Percentiles rank a stretch among this genome's conserved stretches.
phyloP scores from a whole-genome alignment of 345 rosid genomes.

The Euphorbia pulcherrima region DNA sequence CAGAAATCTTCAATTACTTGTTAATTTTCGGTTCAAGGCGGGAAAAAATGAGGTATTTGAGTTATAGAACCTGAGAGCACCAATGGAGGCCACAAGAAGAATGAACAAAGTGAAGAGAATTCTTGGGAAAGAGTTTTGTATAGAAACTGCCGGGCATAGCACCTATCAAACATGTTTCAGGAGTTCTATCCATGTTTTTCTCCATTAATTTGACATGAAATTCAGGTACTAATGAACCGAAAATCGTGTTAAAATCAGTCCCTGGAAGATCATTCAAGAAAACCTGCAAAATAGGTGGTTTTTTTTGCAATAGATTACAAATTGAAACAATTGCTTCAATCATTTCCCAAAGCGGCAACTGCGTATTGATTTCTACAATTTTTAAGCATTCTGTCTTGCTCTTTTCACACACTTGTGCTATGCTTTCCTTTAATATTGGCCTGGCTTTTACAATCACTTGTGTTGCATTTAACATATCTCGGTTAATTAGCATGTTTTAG shows the following conservation, averaged over 20 bases:
- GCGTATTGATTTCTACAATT: conserved; percentile 36
- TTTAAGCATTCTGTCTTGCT: not conserved
- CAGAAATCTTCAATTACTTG: no score
- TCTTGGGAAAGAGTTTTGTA: not conserved
- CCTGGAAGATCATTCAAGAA: conserved; percentile 47
- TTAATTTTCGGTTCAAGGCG: no score
- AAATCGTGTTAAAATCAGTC: conserved; percentile 46
- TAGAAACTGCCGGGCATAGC: conserved; percentile 9
- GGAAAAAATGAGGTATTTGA: not conserved
- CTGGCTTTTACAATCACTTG: not conserved
- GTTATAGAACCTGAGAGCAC: conserved; percentile 33
- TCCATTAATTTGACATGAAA: not conserved
- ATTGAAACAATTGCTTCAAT: conserved; percentile 16
- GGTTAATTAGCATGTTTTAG: no score
- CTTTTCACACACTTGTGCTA: not conserved
- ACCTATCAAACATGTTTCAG: not conserved
- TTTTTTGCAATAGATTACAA: conserved; percentile 6
- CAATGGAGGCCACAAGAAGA: conserved; percentile 9
- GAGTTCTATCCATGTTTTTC: not conserved
- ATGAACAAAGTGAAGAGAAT: conserved; percentile 6
- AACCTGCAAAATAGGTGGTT: conserved; percentile 32
- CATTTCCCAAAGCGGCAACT: conserved; percentile 17
- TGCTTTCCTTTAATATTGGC: not conserved
- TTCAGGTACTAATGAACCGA: conserved; percentile 10
- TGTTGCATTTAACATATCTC: no score